phyloP scores from a whole-genome alignment of 805 yeast species.

The Candida insectalens region DNA sequence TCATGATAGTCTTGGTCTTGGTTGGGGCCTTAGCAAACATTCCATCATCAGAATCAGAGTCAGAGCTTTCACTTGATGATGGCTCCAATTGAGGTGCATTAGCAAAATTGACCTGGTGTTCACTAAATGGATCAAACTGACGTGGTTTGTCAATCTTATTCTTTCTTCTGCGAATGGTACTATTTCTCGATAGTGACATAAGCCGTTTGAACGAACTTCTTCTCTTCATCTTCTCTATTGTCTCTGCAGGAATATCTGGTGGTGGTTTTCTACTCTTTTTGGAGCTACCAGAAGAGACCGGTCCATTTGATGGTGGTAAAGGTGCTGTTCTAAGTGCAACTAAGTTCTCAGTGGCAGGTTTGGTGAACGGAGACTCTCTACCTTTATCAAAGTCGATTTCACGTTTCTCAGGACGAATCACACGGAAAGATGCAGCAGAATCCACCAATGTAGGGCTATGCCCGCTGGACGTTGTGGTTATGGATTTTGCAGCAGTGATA shows the following conservation, averaged over 20 bases:
- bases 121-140: conserved; percentile 46
- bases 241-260: conserved; percentile 9
- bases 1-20: conserved; percentile 2
- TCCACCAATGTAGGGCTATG: neutral
- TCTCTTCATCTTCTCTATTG: conserved; percentile 2
- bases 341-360: conserved; percentile 41
- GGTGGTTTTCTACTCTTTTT: conserved; percentile 14
- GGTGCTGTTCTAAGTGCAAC: conserved; percentile 21
- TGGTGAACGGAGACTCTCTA: conserved; percentile 60
- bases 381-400: conserved; percentile 80
- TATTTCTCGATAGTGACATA: conserved; percentile 6
- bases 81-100: conserved; percentile 53
- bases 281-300: neutral
- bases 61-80: conserved; percentile 20
- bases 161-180: conserved; percentile 8
- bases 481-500: conserved; percentile 18
- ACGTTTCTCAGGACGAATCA: conserved; percentile 52
- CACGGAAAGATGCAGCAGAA: conserved; percentile 39
- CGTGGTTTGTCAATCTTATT: conserved; percentile 3
- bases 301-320: conserved; percentile 3
- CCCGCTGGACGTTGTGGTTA: conserved; percentile 18
- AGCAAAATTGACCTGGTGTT: conserved; percentile 66
- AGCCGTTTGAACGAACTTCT: conserved; percentile 4
- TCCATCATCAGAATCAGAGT: conserved; percentile 43
- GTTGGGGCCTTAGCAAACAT: conserved; percentile 47